Evolutionary conservation across 2,329 filamentous ascomycete genomes (phyloP), one percentile per base, ranked within the genome.

Genomic region (Rasamsonia emersonii): DNA sequence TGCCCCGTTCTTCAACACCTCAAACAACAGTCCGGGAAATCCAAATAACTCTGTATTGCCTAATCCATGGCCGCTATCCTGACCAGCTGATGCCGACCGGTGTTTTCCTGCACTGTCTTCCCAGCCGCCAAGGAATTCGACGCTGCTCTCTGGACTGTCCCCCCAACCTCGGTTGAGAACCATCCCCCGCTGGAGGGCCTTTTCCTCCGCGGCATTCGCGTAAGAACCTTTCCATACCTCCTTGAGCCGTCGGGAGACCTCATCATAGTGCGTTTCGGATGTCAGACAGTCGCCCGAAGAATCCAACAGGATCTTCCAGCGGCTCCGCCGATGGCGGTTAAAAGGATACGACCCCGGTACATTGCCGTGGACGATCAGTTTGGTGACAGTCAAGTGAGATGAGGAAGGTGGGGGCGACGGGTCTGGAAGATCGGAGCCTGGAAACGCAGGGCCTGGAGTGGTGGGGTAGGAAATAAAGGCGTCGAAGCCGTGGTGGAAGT

Each of bases 341-440:
- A 98, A 98, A 8, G 89, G 84, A 54, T 95, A 96, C 1, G 86
- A 94, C 0, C 91, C 91, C 1, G 91, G 91, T 2, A 96, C 78
- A 49, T 98, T 98, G 25, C 83, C 86, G 56, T 98, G 91, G 2
- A 98, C 70, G 11, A 96, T 76, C n/a, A 98, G 57, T 54, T 96
- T 96, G 1, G 84, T 91, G 4, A 83, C 88, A 1, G 91, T 85
- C 8, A 93, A 69, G 24, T 80, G 77, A 36, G 85, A 77, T 1
- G 51, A 49, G 11, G 47, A 44, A 5, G 47, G 46, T 4, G 49
- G 51, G 30, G 47, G 45, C 0, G 46, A 43, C 4, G 50, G 46
- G 23, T 59, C 54, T 11, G 47, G 43, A 14, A 45, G 31, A n/a
- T 33, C 52, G 11, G 54, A 66, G 4, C 67, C 62, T 9, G 79